Conservation (phyloP, 176 grass and related monocot genomes). For the Rhynchospora tenuis region DNA sequence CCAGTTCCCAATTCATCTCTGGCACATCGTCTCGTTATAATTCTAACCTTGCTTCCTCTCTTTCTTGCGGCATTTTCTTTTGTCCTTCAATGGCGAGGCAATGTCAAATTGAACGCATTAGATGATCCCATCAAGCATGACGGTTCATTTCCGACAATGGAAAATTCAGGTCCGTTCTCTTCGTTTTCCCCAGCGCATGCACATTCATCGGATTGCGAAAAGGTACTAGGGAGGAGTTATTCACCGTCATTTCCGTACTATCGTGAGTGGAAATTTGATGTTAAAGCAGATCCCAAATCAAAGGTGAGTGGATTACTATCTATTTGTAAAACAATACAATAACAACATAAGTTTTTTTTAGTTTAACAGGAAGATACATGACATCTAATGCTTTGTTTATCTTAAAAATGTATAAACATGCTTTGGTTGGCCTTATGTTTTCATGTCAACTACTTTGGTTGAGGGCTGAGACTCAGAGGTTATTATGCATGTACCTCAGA, state of each 20-base stretch:
- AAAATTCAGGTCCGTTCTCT: constrained; percentile 28
- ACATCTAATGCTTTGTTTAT: too few relatives aligned
- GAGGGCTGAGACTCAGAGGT: too few relatives aligned
- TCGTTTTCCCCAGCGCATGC: constrained; percentile 1
- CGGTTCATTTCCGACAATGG: constrained; percentile 37
- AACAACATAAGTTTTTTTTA: too few relatives aligned
- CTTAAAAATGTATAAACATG: too few relatives aligned
- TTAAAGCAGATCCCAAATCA: constrained; percentile 38
- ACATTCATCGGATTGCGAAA: constrained; percentile 20
- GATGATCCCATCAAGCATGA: neutral
- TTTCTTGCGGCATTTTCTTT: constrained; percentile 54
- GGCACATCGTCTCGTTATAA: constrained; percentile 35
- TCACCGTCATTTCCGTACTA: constrained; percentile 65
- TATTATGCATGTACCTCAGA: too few relatives aligned
- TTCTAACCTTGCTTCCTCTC: constrained; percentile 65
- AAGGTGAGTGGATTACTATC: constrained; percentile 60
- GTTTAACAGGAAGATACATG: too few relatives aligned
- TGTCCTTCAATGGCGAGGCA: constrained; percentile 79
- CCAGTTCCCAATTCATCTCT: constrained; percentile 7
- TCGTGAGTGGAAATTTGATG: constrained; percentile 53
- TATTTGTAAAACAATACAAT: too few relatives aligned
- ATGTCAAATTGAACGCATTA: constrained; percentile 37
- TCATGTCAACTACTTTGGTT: too few relatives aligned
- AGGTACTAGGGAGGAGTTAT: constrained; percentile 31
- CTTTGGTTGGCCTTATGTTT: too few relatives aligned